Percentiles rank a stretch among this genome's conserved stretches.
phyloP scores from a whole-genome alignment of 2,329 filamentous ascomycete genomes.

The Byssothecium circinans region DNA sequence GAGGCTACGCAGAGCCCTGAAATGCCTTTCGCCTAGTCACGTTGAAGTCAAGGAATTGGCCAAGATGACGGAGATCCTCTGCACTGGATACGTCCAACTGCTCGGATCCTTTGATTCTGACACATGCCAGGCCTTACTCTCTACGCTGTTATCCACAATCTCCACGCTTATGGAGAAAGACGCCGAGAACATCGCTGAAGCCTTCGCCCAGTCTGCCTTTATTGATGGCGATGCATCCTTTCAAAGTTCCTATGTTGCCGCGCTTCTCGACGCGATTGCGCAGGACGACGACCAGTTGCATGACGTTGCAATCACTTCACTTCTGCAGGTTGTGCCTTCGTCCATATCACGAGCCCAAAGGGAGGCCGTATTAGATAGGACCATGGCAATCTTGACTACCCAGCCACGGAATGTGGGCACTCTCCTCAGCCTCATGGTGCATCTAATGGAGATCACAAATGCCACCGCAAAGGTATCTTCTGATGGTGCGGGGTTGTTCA shows the following conservation, averaged over 20 bases:
- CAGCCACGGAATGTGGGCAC: conserved; percentile 9
- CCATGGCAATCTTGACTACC: conserved; percentile 20
- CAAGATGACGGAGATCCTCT: conserved; percentile 29
- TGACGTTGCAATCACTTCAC: conserved; percentile 16
- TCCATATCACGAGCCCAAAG: conserved; percentile 35
- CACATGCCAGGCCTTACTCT: conserved; percentile 17
- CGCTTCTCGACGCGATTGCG: conserved; percentile 20
- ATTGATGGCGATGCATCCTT: conserved; percentile 17
- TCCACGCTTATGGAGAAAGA: conserved; percentile 12
- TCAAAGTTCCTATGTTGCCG: conserved; percentile 22
- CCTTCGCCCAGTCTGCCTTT: conserved; percentile 28
- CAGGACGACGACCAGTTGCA: conserved; percentile 10
- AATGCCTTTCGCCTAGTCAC: conserved; percentile 17
- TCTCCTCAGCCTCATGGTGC: conserved; percentile 30
- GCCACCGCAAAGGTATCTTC: conserved; percentile 38
- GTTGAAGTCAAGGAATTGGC: conserved; percentile 19
- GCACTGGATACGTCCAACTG: conserved; percentile 27
- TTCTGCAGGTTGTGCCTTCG: conserved; percentile 26
- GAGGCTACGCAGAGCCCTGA: conserved; percentile 24
- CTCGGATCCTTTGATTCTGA: conserved; percentile 23
- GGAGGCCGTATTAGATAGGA: conserved; percentile 34
- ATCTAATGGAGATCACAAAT: conserved; percentile 40
- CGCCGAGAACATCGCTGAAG: conserved; percentile 13
- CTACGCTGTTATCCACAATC: conserved; percentile 21
- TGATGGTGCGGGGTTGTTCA: conserved; percentile 26